Base-by-base conservation (phyloP, 495 filamentous ascomycete genomes). In the Podospora pseudoanserina region DNA sequence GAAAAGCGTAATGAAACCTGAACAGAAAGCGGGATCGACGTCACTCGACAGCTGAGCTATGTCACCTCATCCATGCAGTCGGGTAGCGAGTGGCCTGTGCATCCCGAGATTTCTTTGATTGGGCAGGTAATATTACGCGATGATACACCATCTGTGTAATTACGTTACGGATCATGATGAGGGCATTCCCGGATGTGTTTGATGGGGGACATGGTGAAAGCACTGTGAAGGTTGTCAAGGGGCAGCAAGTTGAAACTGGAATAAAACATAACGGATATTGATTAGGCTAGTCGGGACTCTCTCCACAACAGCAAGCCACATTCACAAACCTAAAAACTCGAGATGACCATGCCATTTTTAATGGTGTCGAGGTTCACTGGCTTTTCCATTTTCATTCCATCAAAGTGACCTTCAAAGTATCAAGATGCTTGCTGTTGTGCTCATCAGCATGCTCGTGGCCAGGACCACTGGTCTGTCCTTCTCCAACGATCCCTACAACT, bases 41-140 rank as follows among this genome's bases (percentile, higher is more conserved):
- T 58, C 55, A 58, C 55, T 58, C 23, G n/a, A 58, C 55, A 58
- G 55, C 55, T 26, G 23, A 58, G 55, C 55, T 58, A 58, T 58
- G 55, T 58, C 55, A 58, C 55, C 55, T 58, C 23, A 58, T 26
- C n/a, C 23, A 58, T 19, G 9, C 55, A 58, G 39, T 49, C 39
- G 39, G 39, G 39, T 49, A 49, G 56, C n/a, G 56, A 27, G 56
- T 58, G 56, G 56, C 19, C 19, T 58, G n/a, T 58, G 56, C 23
- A 5, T 58, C 23, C 56, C 56, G 23, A 27, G 23, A 58, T 58
- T 58, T 20, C 16, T 58, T 58, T 49, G 39, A 49, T 49, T 16
- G 2, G 2, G 39, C 7, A 32, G 39, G 39, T 49, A 49, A 49
- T 0, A 49, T 49, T 49, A 49, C 39, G 15, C 9, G 1, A 11